These are phyloP conservation scores for Xylaria curta DNA, from an alignment of 495 filamentous ascomycete species.

Conservation along the genomic window DNA sequence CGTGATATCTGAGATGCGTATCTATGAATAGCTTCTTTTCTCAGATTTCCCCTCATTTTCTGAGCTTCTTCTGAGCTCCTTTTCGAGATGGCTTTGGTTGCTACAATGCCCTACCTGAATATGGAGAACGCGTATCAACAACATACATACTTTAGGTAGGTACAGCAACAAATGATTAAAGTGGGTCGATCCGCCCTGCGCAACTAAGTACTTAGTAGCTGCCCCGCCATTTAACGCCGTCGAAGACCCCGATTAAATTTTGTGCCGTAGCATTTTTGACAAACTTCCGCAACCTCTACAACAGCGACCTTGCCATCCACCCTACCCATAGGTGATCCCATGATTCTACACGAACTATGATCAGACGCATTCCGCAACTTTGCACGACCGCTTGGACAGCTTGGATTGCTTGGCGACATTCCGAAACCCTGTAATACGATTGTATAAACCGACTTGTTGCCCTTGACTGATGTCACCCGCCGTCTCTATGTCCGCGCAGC, in stretches of 20 bases:
- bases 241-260: slow-evolving; percentile 25
- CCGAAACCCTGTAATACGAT: slow-evolving; percentile 17
- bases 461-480: slow-evolving; percentile 18
- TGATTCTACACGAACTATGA: slow-evolving; percentile 18
- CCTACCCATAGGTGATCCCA: neutral
- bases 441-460: neutral
- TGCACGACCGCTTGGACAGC: slow-evolving; percentile 24
- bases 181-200: neutral
- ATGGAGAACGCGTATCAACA: neutral
- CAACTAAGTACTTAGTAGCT: neutral
- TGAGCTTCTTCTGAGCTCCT: neutral
- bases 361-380: slow-evolving; percentile 8
- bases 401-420: slow-evolving; percentile 23
- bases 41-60: neutral
- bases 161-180: neutral
- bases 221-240: slow-evolving; percentile 21
- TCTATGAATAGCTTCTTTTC: neutral
- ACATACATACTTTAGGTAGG: neutral
- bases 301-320: neutral
- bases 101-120: neutral
- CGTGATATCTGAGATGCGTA: neutral
- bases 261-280: slow-evolving; percentile 15
- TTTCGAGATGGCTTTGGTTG: neutral
- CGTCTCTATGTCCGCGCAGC: slow-evolving; percentile 32
- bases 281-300: slow-evolving; percentile 10